phyloP scores from a whole-genome alignment of 2,329 filamentous ascomycete species.

The Boeremia exigua region DNA sequence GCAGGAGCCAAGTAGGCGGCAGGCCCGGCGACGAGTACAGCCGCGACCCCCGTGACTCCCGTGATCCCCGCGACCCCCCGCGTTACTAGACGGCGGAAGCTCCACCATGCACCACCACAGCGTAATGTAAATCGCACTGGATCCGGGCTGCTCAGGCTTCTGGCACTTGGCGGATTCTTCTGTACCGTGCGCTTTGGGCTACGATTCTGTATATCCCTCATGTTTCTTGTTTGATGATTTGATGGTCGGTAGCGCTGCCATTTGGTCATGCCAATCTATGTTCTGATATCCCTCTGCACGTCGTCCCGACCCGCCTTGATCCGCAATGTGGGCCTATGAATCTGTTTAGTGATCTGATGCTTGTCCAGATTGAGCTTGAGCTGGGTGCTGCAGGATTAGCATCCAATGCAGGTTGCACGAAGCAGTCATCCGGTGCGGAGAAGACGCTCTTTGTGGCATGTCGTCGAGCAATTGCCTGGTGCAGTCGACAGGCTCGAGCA shows the following conservation, averaged over 20 bases:
- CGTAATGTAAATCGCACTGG: conserved; percentile 13
- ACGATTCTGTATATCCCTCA: conserved; percentile 44
- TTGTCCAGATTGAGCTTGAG: no score
- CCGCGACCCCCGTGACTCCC: conserved; percentile 27
- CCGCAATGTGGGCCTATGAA: background rate
- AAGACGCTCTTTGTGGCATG: no score
- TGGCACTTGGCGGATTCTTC: background rate
- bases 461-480: no score
- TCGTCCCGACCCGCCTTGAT: background rate
- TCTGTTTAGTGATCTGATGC: no score
- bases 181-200: conserved; percentile 21
- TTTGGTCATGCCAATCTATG: conserved; percentile 7
- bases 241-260: conserved; percentile 21
- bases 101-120: conserved; percentile 8
- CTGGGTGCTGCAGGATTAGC: no score
- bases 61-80: conserved; percentile 28
- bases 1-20: conserved; percentile 38
- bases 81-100: conserved; percentile 29
- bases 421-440: no score
- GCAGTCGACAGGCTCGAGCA: no score
- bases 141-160: background rate
- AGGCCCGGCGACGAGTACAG: conserved; percentile 39
- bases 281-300: conserved; percentile 7
- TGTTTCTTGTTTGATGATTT: conserved; percentile 35
- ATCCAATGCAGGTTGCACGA: no score